Conservation (phyloP, 495 filamentous ascomycete species). For the Trichodelitschia bisporula region DNA sequence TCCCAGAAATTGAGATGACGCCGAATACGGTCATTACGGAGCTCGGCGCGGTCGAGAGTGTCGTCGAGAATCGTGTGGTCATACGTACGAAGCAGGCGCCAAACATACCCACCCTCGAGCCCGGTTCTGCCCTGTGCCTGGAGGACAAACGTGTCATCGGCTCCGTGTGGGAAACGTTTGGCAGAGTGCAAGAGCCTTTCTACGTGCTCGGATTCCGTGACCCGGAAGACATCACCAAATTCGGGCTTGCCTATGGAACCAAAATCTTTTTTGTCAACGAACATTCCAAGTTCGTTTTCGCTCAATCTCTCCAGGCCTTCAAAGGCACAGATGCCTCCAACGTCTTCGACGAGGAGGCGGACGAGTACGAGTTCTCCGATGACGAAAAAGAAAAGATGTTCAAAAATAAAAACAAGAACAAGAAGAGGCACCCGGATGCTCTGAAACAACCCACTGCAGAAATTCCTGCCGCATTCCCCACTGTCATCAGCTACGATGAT, state of each 20-base stretch:
- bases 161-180: slow-evolving; percentile 55
- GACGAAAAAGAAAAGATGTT: slow-evolving; percentile 80
- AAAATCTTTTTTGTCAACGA: slow-evolving; percentile 51
- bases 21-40: slow-evolving; percentile 47
- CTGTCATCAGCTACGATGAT: slow-evolving; percentile 8
- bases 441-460: slow-evolving; percentile 22
- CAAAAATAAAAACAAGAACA: slow-evolving; percentile 29
- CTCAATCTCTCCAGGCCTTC: slow-evolving; percentile 42
- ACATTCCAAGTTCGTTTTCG: slow-evolving; percentile 62
- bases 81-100: slow-evolving; percentile 60
- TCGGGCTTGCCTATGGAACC: slow-evolving; percentile 36
- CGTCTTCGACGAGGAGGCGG: slow-evolving; percentile 71
- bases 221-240: slow-evolving; percentile 35
- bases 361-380: slow-evolving; percentile 83
- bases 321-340: slow-evolving; percentile 89
- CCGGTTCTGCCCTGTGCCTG: slow-evolving; percentile 61
- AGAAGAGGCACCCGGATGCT: slow-evolving; percentile 26
- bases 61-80: slow-evolving; percentile 51
- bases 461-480: neutral
- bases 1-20: slow-evolving; percentile 49
- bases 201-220: slow-evolving; percentile 45
- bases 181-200: slow-evolving; percentile 54
- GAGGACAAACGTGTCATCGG: slow-evolving; percentile 52
- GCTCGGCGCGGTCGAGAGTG: slow-evolving; percentile 44
- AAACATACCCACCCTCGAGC: slow-evolving; percentile 61